Evolutionary conservation across 257 asterid species (phyloP).

Genomic region (Jacaranda mimosifolia): DNA sequence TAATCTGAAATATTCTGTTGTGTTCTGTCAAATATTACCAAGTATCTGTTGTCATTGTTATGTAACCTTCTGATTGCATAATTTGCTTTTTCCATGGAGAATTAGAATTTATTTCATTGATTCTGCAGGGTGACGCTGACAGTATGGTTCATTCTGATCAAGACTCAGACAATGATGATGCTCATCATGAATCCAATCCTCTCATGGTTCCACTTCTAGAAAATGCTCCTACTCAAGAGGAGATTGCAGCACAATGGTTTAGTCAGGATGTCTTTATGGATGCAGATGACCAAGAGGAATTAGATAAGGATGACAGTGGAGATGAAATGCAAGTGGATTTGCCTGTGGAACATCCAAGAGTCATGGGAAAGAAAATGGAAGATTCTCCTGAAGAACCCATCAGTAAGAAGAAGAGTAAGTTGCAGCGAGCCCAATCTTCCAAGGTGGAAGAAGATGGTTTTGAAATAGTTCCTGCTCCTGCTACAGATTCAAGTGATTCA

Average conservation of each 20-base stretch:
- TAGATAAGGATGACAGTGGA: constrained; percentile 64
- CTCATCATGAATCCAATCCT: constrained; percentile 72
- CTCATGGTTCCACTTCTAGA: constrained; percentile 76
- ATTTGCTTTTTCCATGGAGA: not conserved
- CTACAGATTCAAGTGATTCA: constrained; percentile 75
- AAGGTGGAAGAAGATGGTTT: constrained; percentile 53
- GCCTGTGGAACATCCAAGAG: not conserved
- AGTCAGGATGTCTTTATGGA: constrained; percentile 91
- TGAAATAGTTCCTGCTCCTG: constrained; percentile 90
- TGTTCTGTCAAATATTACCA: not conserved
- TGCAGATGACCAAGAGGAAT: constrained; percentile 56
- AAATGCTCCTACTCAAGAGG: constrained; percentile 76
- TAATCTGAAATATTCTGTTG: not conserved
- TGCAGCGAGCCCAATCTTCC: not conserved
- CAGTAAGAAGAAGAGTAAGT: constrained; percentile 7
- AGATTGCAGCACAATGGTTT: constrained; percentile 86
- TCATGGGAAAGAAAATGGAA: constrained; percentile 32
- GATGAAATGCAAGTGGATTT: constrained; percentile 69
- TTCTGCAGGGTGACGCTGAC: constrained; percentile 62
- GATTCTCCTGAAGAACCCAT: constrained; percentile 39
- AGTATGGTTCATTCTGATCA: constrained; percentile 57
- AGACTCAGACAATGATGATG: constrained; percentile 73
- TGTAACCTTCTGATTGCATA: too few relatives aligned
- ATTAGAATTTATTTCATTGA: not conserved
- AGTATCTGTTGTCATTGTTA: too few relatives aligned